phyloP scores from a whole-genome alignment of 257 asterid genomes.

The Thymus mandschuricus region DNA sequence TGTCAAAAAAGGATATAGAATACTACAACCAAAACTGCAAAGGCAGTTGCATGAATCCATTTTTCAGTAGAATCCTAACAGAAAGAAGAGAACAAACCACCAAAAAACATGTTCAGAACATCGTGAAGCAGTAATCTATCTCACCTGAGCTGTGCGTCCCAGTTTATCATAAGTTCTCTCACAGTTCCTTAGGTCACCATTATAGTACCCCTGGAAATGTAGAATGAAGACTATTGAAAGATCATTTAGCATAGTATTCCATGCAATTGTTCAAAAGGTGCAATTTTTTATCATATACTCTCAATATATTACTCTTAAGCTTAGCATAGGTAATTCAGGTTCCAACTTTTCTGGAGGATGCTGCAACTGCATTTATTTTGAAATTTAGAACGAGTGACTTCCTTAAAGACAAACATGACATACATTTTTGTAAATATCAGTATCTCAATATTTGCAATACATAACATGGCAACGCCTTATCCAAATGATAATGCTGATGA shows the following conservation, averaged over 20 bases:
- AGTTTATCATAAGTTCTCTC: conserved; percentile 82
- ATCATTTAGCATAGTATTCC: conserved; percentile 21
- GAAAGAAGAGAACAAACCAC: conserved; percentile 13
- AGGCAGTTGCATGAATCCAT: conserved; percentile 20
- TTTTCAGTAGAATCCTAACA: conserved; percentile 15
- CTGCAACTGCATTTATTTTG: conserved; percentile 13
- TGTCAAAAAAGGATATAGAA: conserved; percentile 15
- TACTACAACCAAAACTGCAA: not conserved
- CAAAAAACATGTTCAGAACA: conserved; percentile 1
- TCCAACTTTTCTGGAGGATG: conserved; percentile 25
- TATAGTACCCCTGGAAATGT: conserved; percentile 67
- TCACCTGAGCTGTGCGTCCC: conserved; percentile 98
- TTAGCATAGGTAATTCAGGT: conserved; percentile 2
- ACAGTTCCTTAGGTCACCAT: conserved; percentile 76
- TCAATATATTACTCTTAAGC: conserved; percentile 6
- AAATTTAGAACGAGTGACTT: not conserved
- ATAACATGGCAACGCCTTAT: conserved; percentile 11
- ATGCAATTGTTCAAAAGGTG: conserved; percentile 4
- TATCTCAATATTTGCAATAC: conserved; percentile 19
- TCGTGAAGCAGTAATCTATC: conserved; percentile 25
- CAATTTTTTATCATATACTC: conserved; percentile 10
- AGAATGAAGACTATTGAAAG: conserved; percentile 27
- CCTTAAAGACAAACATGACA: conserved; percentile 15
- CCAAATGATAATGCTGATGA: not conserved
- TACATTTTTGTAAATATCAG: conserved; percentile 7